Percentiles rank a stretch among this genome's conserved stretches.
Conservation (phyloP, 257 asterid genomes). For the Scutellaria galericulata region DNA sequence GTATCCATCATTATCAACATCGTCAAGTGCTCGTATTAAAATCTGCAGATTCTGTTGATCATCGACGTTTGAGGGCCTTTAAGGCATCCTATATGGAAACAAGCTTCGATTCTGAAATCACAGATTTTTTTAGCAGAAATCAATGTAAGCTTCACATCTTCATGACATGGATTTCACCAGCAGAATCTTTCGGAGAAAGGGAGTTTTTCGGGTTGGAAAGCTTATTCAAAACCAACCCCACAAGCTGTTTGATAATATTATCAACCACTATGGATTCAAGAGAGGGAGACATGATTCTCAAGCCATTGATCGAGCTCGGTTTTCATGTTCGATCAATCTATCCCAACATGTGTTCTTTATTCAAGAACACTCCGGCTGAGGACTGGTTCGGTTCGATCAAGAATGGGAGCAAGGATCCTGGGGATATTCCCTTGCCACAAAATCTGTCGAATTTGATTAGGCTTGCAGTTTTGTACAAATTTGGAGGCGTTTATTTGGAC, state of each 20-base stretch:
- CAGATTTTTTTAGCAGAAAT: slow-evolving; percentile 31
- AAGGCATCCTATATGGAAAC: slow-evolving; percentile 6
- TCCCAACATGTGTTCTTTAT: slow-evolving; percentile 48
- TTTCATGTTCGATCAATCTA: slow-evolving; percentile 44
- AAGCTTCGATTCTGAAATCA: slow-evolving; percentile 40
- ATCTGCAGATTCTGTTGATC: not conserved
- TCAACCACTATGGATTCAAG: slow-evolving; percentile 64
- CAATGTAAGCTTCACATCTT: slow-evolving; percentile 49
- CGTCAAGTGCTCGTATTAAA: slow-evolving; percentile 34
- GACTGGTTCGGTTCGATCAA: slow-evolving; percentile 57
- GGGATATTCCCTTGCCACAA: slow-evolving; percentile 61
- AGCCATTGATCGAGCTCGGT: slow-evolving; percentile 52
- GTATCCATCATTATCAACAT: not conserved
- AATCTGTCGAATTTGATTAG: slow-evolving; percentile 71
- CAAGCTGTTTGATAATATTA: slow-evolving; percentile 56
- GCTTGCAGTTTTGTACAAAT: slow-evolving; percentile 61
- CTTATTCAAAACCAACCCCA: slow-evolving; percentile 57
- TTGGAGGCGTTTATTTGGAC: slow-evolving; percentile 74
- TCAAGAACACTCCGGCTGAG: slow-evolving; percentile 57
- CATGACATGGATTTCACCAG: slow-evolving; percentile 63
- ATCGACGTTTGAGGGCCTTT: not conserved
- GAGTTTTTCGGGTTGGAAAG: slow-evolving; percentile 58
- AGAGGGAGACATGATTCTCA: slow-evolving; percentile 41
- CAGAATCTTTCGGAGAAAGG: slow-evolving; percentile 41
- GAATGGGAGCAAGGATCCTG: slow-evolving; percentile 55